A percentile compares a stretch with the other conserved stretches of the same genome.
These are phyloP conservation scores for Sporothrix globosa DNA, from an alignment of 2,329 filamentous ascomycete species.

Conservation along the genomic window DNA sequence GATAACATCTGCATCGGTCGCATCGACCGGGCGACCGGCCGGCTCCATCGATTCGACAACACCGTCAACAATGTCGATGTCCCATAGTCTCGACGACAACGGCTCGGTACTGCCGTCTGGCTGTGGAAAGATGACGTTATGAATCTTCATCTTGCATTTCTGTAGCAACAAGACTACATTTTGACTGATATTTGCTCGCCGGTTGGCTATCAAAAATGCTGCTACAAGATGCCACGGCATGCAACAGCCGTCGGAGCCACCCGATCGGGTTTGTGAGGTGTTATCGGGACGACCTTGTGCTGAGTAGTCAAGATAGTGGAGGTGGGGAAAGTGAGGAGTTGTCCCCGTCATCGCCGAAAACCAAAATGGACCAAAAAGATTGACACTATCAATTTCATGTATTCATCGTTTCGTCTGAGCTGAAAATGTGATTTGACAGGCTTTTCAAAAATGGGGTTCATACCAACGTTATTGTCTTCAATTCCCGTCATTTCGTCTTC, in stretches of 20 bases:
- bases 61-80: conserved; percentile 34
- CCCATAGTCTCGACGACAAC: conserved; percentile 23
- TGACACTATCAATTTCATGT: not conserved
- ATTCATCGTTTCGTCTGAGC: conserved; percentile 7
- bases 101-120: not conserved
- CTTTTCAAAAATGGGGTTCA: not conserved
- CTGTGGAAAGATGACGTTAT: conserved; percentile 32
- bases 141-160: conserved; percentile 29
- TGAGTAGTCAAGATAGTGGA: not conserved
- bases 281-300: not conserved
- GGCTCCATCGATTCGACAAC: conserved; percentile 25
- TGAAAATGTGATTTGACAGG: not conserved
- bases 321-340: not conserved
- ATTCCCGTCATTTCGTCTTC: not conserved
- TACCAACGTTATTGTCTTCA: not conserved
- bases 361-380: not conserved
- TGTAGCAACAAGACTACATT: not conserved
- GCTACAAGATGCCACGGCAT: not conserved
- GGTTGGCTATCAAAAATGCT: not conserved
- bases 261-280: not conserved
- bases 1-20: not conserved
- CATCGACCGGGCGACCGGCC: not conserved
- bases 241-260: conserved; percentile 2
- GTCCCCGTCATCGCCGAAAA: too few species aligned
- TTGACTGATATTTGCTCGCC: too few species aligned